Conservation (phyloP, 176 grass and related monocot genomes). For the Ananas comosus region DNA sequence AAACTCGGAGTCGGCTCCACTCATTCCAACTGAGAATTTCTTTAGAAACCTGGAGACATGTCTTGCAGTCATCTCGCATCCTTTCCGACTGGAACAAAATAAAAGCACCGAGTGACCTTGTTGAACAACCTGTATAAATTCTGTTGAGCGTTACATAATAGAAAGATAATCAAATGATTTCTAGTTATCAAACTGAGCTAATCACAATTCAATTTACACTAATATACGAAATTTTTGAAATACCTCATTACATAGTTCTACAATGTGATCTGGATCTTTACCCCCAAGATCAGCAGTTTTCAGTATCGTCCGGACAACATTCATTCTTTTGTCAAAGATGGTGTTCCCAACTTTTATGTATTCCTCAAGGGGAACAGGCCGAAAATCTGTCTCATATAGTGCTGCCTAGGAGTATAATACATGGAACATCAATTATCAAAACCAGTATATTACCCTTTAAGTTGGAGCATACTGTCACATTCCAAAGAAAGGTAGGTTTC, state of each 20-base stretch:
- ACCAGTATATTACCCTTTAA: background rate
- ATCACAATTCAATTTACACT: background rate
- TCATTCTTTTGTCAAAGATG: conserved; percentile 93
- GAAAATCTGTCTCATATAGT: conserved; percentile 88
- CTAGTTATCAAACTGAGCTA: conserved; percentile 6
- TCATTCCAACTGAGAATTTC: conserved; percentile 31
- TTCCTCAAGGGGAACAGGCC: conserved; percentile 90
- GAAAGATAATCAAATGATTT: background rate
- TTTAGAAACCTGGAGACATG: conserved; percentile 80
- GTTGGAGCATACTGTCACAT: conserved; percentile 9
- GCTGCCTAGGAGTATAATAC: conserved; percentile 44
- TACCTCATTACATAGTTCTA: conserved; percentile 90
- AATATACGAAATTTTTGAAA: background rate
- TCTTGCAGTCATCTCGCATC: conserved; percentile 86
- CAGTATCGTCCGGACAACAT: conserved; percentile 53
- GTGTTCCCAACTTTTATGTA: conserved; percentile 90
- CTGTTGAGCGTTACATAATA: background rate
- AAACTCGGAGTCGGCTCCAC: conserved; percentile 42
- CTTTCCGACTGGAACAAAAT: conserved; percentile 96
- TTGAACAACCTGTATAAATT: conserved; percentile 49
- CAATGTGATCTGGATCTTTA: conserved; percentile 96
- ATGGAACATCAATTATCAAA: conserved; percentile 12
- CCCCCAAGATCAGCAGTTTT: conserved; percentile 68
- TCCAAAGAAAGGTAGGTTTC: background rate
- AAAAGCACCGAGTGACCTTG: conserved; percentile 95